Conservation (phyloP, 129 eudicot genomes). For the Flaveria sonorensis region DNA sequence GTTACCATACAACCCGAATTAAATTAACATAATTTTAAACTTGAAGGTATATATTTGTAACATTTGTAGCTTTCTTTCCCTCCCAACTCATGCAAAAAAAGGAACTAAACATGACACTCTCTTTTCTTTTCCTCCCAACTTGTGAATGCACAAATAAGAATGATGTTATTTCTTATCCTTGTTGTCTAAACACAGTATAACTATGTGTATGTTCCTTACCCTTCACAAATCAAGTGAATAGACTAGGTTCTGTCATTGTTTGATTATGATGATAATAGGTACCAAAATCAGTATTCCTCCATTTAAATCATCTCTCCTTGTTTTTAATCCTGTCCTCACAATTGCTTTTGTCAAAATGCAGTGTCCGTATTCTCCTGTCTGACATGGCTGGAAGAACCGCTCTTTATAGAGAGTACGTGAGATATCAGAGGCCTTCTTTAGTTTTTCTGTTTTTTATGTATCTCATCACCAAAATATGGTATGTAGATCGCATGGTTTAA, state of each 20-base stretch:
- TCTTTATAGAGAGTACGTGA: slow-evolving; percentile 78
- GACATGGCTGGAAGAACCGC: slow-evolving; percentile 91
- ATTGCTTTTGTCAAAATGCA: slow-evolving; percentile 48
- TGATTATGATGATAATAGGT: slow-evolving; percentile 11
- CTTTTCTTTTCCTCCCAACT: neutral
- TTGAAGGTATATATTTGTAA: slow-evolving; percentile 6
- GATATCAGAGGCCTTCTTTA: neutral
- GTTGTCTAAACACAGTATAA: neutral
- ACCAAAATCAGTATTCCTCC: neutral
- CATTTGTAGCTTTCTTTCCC: neutral
- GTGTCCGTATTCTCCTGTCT: slow-evolving; percentile 67
- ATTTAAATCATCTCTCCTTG: neutral
- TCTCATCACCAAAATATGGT: neutral
- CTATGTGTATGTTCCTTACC: neutral
- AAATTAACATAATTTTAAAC: neutral
- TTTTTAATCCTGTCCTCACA: slow-evolving; percentile 12
- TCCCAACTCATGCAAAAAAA: neutral
- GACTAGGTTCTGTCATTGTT: slow-evolving; percentile 17
- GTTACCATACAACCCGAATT: neutral
- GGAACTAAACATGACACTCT: neutral
- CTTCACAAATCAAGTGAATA: slow-evolving; percentile 10
- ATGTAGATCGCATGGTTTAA: slow-evolving; percentile 9
- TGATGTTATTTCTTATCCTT: neutral
- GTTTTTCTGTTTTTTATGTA: neutral
- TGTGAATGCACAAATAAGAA: neutral